Evolutionary conservation across 176 grass and related monocot genomes (phyloP), one percentile per base, ranked within the genome.

Genomic region (Hordeum vulgare): DNA sequence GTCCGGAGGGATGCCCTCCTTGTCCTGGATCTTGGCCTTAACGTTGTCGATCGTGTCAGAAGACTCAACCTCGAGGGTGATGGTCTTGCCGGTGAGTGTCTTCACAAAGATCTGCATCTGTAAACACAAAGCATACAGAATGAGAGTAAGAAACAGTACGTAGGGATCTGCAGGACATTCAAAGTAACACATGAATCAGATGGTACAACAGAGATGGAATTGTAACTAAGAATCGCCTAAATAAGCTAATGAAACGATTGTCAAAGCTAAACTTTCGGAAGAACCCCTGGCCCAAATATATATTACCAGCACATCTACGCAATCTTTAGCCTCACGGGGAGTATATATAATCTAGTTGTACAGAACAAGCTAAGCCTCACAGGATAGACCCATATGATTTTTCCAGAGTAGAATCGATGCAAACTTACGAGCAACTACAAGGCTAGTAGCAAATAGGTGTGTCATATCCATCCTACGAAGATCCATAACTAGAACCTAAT

Each of bases 1-100:
- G 63, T 92, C 90, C 34, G 90, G 90, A 1, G 90, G 90, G 0
- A 92, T 92, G 18, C 90, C 90, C 49, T 92, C 90, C 87, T 92
- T 92, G 62, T 89, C 90, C 87, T 92, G 90, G 70, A 92, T 92
- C 76, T 92, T 92, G 0, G 90, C 80, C 62, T 92, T 92, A 0
- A 92, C 90, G 0, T 92, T 92, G 54, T 92, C 90, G 0, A 92
- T 92, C 0, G 90, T 92, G 68, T 92, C 90, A 0, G 90, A 92
- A 0, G 66, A 79, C 78, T 92, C 90, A 0, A 92, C 90, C 86
- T 92, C 90, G 0, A 91, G 64, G 4, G 89, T 91, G 49, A 91
- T 91, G 40, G 90, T 91, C 86, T 92, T 92, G 28, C 90, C 90
- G 0, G 87, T 89, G 26, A 89, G 77, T 23, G 87, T 89, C 63